Evolutionary conservation across 441 rosid genomes (phyloP), one percentile per base, ranked within the genome.

Genomic region (Euphorbia schlechtendalii): DNA sequence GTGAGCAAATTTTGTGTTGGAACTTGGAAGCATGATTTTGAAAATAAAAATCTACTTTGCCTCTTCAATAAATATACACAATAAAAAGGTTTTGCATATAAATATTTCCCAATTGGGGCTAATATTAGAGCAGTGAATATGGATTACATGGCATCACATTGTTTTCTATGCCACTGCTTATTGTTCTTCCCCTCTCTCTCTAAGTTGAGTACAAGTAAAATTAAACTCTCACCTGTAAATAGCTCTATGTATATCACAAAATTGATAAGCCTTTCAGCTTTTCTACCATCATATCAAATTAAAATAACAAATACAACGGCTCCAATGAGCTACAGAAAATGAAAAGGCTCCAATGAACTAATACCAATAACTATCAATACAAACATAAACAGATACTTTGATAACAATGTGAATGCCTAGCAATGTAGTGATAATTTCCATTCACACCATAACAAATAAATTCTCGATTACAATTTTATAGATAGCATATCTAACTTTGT

Each of bases 121-220:
- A 58, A 58, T 34, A 38, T 8, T 38, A 38, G 41, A 38, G 41
- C 41, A 38, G 8, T 9, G 27, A 22, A 22, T 17, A 18, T 8
- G 20, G 55, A 21, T 53, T 53, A 22, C 15, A 25, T 53, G 30
- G 30, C 56, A 53, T 53, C 56, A 12, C 24, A 53, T 53, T 24
- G 2, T 52, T 21, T 52, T 52, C 28, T 52, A 52, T 20, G 56
- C 28, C 1, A 53, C 30, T 3, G 43, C 28, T 36, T n/a, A 18
- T 36, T 18, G 18, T 59, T 21, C 63, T 34, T 40, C 24, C n/a
- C n/a, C n/a, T n/a, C 25, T 17, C 61, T 58, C 61, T 58, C 43
- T 58, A 18, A 18, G 15, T 58, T 58, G 30, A 24, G 40, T 59
- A 59, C 22, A 53, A 58, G 45, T 58, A 58, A 58, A 43, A 58